Conservation (phyloP, 176 grass and related monocot species). For the Juncus inflexus region DNA sequence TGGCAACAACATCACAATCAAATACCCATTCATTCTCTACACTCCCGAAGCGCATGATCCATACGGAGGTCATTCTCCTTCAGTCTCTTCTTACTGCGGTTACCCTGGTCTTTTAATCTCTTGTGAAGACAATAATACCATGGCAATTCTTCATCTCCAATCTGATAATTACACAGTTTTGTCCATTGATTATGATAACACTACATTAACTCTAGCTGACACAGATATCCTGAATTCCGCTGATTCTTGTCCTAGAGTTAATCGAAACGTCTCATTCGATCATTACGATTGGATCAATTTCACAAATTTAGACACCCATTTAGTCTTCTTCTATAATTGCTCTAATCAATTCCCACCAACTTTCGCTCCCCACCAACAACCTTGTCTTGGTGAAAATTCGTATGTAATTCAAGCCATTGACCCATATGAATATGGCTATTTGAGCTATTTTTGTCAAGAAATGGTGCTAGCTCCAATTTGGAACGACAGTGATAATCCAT, state of each 20-base stretch:
- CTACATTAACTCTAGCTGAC: slow-evolving; percentile 30
- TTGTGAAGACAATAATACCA: slow-evolving; percentile 14
- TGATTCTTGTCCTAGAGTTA: slow-evolving; percentile 28
- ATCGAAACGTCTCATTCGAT: slow-evolving; percentile 30
- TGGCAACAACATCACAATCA: not conserved
- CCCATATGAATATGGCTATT: not conserved
- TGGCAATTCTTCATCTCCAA: slow-evolving; percentile 11
- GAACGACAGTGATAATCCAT: not conserved
- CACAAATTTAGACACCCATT: slow-evolving; percentile 7
- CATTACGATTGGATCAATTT: slow-evolving; percentile 15
- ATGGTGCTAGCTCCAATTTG: slow-evolving; percentile 15
- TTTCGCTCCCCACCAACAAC: slow-evolving; percentile 14
- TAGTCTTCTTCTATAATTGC: slow-evolving; percentile 45
- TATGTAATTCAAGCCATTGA: not conserved
- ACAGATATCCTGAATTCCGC: not conserved
- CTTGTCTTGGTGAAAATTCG: not conserved
- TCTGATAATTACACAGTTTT: slow-evolving; percentile 26
- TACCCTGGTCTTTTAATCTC: slow-evolving; percentile 36
- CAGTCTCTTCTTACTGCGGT: slow-evolving; percentile 21
- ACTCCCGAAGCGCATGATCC: not conserved
- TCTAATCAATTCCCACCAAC: not conserved
- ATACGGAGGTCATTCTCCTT: not conserved
- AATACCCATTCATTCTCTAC: slow-evolving; percentile 32
- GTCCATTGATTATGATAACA: slow-evolving; percentile 25
- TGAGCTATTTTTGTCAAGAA: not conserved